phyloP scores from a whole-genome alignment of 306 rosid genomes.

The Adenanthera pavonina region DNA sequence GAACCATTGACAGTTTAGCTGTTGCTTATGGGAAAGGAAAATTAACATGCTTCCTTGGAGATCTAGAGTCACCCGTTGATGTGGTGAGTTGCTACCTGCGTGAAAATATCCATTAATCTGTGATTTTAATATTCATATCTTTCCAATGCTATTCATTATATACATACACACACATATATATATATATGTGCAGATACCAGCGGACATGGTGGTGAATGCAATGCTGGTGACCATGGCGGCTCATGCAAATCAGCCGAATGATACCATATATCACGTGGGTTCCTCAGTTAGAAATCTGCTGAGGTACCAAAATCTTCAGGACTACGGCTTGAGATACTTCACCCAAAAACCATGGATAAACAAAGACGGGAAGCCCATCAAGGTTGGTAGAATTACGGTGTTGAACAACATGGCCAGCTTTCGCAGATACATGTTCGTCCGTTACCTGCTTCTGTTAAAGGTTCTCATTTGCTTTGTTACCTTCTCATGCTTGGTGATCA shows the following conservation, averaged over 20 bases:
- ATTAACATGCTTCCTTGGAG: slow-evolving; percentile 68
- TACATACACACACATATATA: too few species aligned
- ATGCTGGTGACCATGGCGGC: slow-evolving; percentile 66
- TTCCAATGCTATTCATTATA: too few species aligned
- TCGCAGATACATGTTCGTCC: slow-evolving; percentile 74
- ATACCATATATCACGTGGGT: slow-evolving; percentile 66
- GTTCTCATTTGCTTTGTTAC: slow-evolving; percentile 31
- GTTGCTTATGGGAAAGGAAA: slow-evolving; percentile 87
- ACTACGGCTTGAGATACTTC: slow-evolving; percentile 60
- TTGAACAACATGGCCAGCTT: slow-evolving; percentile 71
- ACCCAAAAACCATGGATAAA: slow-evolving; percentile 74
- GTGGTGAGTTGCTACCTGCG: slow-evolving; percentile 48
- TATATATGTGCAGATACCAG: slow-evolving; percentile 74
- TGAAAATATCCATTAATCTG: background rate
- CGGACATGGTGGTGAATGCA: slow-evolving; percentile 90
- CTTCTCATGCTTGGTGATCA: too few species aligned
- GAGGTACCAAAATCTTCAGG: slow-evolving; percentile 47
- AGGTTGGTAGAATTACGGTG: slow-evolving; percentile 54
- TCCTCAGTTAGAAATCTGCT: slow-evolving; percentile 68
- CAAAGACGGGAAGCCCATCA: slow-evolving; percentile 78
- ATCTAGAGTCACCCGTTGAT: slow-evolving; percentile 52
- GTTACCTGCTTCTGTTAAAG: slow-evolving; percentile 71
- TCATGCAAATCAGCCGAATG: slow-evolving; percentile 53
- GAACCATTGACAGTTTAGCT: slow-evolving; percentile 84
- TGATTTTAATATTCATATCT: background rate